These are phyloP conservation scores for Colletotrichum acutatum DNA, from an alignment of 2,329 filamentous ascomycete genomes.

Conservation along the genomic window DNA sequence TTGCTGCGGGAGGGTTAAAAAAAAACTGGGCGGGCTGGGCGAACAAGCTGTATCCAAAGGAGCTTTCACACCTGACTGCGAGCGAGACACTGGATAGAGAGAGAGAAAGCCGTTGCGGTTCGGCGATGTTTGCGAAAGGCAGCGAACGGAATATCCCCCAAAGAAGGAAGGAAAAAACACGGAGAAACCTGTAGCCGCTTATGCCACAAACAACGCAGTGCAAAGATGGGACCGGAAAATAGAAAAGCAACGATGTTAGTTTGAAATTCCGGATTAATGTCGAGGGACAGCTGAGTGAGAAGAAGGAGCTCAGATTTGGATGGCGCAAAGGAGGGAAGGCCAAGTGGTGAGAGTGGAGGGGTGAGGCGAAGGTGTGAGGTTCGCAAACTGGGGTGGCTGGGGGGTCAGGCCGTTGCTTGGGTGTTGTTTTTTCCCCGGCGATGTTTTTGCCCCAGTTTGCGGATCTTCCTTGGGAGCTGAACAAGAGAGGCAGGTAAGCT, in stretches of 20 bases:
- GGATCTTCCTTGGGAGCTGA: constrained; percentile 32
- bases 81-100: neutral
- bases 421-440: constrained; percentile 23
- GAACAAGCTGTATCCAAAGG: constrained; percentile 21
- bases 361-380: constrained; percentile 11
- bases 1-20: constrained; percentile 28
- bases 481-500: constrained; percentile 18
- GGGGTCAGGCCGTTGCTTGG: constrained; percentile 23
- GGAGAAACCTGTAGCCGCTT: neutral
- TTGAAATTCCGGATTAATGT: constrained; percentile 7
- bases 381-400: constrained; percentile 35
- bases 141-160: neutral
- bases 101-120: constrained; percentile 14
- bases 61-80: constrained; percentile 16
- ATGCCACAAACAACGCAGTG: constrained; percentile 25
- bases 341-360: constrained; percentile 12
- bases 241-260: constrained; percentile 22
- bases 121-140: constrained; percentile 26
- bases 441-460: constrained; percentile 25
- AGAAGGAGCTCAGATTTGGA: constrained; percentile 7
- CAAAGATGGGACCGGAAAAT: neutral
- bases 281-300: neutral
- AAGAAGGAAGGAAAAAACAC: constrained; percentile 13
- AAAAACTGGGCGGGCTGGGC: constrained; percentile 33
- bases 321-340: constrained; percentile 25